A percentile compares a stretch with the other conserved stretches of the same genome.
Evolutionary conservation across 2,329 filamentous ascomycete genomes (phyloP).

Genomic region (Penicillium aurantiogriseum): DNA sequence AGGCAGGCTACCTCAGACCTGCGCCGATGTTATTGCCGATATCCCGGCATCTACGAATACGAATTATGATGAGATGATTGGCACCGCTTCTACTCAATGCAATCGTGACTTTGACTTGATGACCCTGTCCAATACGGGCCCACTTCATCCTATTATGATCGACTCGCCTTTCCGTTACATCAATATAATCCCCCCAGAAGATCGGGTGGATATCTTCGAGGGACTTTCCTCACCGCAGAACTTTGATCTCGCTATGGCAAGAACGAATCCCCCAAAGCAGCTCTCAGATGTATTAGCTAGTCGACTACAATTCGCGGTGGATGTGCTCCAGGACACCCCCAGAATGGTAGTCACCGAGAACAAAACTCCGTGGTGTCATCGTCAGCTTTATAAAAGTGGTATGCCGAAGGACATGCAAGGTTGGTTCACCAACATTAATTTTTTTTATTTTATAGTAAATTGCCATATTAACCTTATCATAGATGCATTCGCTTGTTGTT

Average conservation of each 20-base stretch:
- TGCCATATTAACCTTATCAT: not conserved
- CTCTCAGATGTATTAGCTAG: slow-evolving; percentile 24
- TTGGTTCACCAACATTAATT: slow-evolving; percentile 14
- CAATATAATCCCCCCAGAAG: not conserved
- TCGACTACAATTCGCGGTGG: slow-evolving; percentile 41
- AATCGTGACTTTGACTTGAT: not conserved
- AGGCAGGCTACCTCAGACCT: slow-evolving; percentile 17
- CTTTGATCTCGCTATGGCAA: not conserved
- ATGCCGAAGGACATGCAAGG: slow-evolving; percentile 56
- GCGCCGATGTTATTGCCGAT: not conserved
- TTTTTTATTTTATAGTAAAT: not conserved
- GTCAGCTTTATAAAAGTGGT: slow-evolving; percentile 49
- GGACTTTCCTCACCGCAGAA: not conserved
- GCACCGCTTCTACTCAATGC: not conserved
- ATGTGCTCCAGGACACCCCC: slow-evolving; percentile 46
- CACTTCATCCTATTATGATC: not conserved
- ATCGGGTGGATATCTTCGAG: not conserved
- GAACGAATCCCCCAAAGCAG: slow-evolving; percentile 8
- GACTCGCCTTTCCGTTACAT: not conserved
- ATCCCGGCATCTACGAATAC: not conserved
- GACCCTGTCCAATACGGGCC: not conserved
- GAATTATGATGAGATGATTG: not conserved
- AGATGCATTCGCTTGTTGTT: slow-evolving; percentile 56
- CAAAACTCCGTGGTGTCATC: slow-evolving; percentile 56
- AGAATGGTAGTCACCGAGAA: slow-evolving; percentile 51